Evolutionary conservation across 345 rosid genomes (phyloP).

Genomic region (Raphanus raphanistrum): DNA sequence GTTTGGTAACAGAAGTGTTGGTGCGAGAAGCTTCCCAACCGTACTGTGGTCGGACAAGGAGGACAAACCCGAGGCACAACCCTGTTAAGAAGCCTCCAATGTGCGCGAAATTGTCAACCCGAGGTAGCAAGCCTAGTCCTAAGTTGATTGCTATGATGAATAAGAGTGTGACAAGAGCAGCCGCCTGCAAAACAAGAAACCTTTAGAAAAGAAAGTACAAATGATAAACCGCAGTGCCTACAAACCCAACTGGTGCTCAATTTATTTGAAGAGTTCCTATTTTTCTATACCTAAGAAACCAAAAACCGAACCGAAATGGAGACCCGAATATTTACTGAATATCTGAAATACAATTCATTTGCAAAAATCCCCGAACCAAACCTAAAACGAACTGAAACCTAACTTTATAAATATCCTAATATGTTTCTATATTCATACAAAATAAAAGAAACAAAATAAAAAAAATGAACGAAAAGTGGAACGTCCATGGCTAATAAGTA

Average conservation of each 20-base stretch:
- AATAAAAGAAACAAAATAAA: too few species aligned
- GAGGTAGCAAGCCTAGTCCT: constrained; percentile 85
- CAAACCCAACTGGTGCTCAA: background rate
- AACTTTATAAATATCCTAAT: too few species aligned
- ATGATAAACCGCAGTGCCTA: background rate
- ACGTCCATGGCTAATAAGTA: constrained; percentile 15
- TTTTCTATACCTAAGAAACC: background rate
- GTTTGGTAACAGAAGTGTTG: constrained; percentile 50
- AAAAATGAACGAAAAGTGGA: background rate
- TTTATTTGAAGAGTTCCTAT: background rate
- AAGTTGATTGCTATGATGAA: constrained; percentile 70
- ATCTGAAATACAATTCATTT: background rate
- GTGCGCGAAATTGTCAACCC: constrained; percentile 91
- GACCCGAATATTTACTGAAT: too few species aligned
- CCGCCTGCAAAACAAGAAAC: constrained; percentile 44
- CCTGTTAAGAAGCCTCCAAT: constrained; percentile 84
- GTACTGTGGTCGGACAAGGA: constrained; percentile 72
- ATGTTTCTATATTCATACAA: too few species aligned
- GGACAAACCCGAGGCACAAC: constrained; percentile 64
- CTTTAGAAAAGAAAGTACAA: background rate
- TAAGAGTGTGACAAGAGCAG: constrained; percentile 66
- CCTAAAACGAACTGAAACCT: background rate
- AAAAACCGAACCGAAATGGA: too few species aligned
- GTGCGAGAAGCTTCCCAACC: constrained; percentile 62
- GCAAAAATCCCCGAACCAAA: background rate